phyloP scores from a whole-genome alignment of 2,329 filamentous ascomycete genomes.

The Chaetomium globosum region DNA sequence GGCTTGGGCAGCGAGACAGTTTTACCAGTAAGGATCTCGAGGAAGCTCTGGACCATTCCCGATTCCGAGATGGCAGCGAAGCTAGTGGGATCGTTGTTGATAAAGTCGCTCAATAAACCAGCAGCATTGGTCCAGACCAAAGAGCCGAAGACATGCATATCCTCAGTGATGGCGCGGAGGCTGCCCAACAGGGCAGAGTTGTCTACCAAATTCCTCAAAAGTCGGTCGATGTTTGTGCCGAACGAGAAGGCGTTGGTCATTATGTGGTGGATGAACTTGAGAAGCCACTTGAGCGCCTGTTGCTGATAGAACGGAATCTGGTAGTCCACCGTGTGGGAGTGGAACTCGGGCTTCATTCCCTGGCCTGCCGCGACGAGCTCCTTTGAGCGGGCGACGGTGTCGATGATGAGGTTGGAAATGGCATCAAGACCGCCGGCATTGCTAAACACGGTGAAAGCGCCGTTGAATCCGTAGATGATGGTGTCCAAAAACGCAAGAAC shows the following conservation, averaged over 20 bases:
- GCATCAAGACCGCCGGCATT: constrained; percentile 81
- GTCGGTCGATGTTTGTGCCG: constrained; percentile 81
- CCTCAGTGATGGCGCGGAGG: constrained; percentile 78
- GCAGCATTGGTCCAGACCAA: constrained; percentile 95
- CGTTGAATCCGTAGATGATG: constrained; percentile 81
- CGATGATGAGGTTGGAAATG: constrained; percentile 83
- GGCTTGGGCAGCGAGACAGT: constrained; percentile 46
- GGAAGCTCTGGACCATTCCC: constrained; percentile 80
- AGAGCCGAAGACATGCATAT: constrained; percentile 79
- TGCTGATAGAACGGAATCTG: constrained; percentile 91
- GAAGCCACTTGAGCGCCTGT: constrained; percentile 87
- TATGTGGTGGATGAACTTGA: constrained; percentile 96
- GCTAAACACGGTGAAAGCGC: constrained; percentile 82
- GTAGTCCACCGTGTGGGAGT: constrained; percentile 87
- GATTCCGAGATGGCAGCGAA: constrained; percentile 95
- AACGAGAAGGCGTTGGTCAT: constrained; percentile 74
- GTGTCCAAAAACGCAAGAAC: constrained; percentile 86
- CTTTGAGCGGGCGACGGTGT: constrained; percentile 73
- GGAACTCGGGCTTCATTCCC: constrained; percentile 68
- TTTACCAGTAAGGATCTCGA: constrained; percentile 74
- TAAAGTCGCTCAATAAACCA: constrained; percentile 90
- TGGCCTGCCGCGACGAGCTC: constrained; percentile 66
- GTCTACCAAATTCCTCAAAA: constrained; percentile 91
- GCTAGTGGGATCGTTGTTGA: constrained; percentile 98
- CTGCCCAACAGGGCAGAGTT: constrained; percentile 81